Base-by-base conservation (phyloP, 1,284 basidiomycete species). In the Rhodotorula sp. region DNA sequence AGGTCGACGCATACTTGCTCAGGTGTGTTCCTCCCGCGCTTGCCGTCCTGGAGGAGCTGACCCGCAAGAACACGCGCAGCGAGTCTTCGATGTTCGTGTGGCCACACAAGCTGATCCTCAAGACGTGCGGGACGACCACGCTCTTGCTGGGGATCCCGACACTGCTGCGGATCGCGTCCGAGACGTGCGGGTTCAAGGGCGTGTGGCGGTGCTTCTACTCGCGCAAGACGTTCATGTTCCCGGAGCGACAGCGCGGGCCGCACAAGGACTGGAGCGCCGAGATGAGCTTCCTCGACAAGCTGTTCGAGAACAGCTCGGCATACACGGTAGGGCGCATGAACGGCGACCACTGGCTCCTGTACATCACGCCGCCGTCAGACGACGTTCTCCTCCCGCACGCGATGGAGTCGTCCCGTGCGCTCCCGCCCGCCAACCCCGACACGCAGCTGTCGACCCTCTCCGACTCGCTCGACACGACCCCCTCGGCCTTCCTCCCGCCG, bases 161-260 rank as follows among this genome's bases (percentile, higher is more conserved):
- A 70, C 94, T 98, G 81, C 89, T 99, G 75, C 88, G 94, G 79
- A 94, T 97, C 80, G 92, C 94, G 3, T 85, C 87, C 67, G 85
- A 88, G 56, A 86, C 92, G 67, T 94, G 92, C 64, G 87, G 88
- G 50, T 85, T 96, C 78, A 84, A 84, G 48, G 85, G 85, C 44
- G 91, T 96, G 53, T 88, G 92, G 82, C 88, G 92, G 77, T 84
- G 91, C 82, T 99, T 99, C 85, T 99, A 99, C 85, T 97, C 94
- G 61, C 90, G 96, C 79, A 99, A 99, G 84, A 91, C 91, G 19
- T 99, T 99, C 87, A 98, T 99, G 91, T 99, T 99, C 83, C 97
- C 97, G 27, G 97, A 99, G 82, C 88, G 91, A 58, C 97, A 99
- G 81, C 85, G 86, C 55, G 95, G 94, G 4, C 96, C 96, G 39